Percentiles rank a stretch among this genome's conserved stretches.
Evolutionary conservation across 2,329 filamentous ascomycete species (phyloP).

Genomic region (Tolypocladium sp.): DNA sequence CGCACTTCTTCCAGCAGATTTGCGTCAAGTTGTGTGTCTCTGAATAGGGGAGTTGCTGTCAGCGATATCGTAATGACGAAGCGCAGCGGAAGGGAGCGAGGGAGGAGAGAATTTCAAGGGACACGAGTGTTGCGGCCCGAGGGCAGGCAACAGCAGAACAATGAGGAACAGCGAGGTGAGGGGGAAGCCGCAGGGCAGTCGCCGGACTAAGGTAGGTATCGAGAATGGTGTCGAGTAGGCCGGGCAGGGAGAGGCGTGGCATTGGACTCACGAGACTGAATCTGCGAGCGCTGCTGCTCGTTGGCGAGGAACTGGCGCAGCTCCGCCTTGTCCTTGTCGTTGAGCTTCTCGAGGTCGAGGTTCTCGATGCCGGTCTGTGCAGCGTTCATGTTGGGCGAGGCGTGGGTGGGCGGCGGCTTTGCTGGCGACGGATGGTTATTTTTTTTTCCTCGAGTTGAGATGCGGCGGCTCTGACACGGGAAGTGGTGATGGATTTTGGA

Average conservation of each 20-base stretch:
- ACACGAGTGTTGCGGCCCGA: background rate
- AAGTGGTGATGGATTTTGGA: background rate
- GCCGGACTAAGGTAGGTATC: background rate
- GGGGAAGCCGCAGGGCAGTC: background rate
- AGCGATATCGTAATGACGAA: background rate
- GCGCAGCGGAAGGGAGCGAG: background rate
- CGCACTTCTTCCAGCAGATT: conserved; percentile 92
- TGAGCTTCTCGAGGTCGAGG: conserved; percentile 65
- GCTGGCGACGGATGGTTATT: background rate
- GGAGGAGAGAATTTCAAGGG: background rate
- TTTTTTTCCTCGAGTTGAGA: background rate
- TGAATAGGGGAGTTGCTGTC: conserved; percentile 17
- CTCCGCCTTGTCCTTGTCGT: conserved; percentile 75
- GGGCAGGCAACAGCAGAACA: background rate
- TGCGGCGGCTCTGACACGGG: background rate
- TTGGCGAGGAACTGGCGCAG: conserved; percentile 77
- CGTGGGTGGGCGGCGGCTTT: background rate
- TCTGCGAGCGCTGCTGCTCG: conserved; percentile 74
- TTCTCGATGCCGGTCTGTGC: conserved; percentile 32
- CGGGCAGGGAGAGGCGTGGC: background rate
- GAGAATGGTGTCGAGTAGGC: background rate
- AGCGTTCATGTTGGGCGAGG: conserved; percentile 21
- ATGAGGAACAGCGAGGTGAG: background rate
- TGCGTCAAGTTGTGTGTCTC: conserved; percentile 52
- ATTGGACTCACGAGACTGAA: conserved; percentile 47